phyloP scores from a whole-genome alignment of 2,329 filamentous ascomycete genomes.

The Alternaria dauci region DNA sequence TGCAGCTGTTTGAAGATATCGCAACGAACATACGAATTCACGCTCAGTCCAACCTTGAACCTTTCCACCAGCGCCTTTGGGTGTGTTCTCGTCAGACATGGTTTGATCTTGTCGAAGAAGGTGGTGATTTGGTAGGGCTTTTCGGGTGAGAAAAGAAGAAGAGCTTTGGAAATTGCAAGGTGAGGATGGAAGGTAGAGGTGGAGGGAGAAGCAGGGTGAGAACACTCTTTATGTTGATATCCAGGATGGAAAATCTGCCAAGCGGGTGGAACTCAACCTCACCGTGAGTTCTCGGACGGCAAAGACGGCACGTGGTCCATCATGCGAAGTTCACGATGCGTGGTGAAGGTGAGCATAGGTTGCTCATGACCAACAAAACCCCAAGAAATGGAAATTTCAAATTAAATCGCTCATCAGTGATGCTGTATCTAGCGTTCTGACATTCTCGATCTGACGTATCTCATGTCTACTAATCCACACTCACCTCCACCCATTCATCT shows the following conservation, averaged over 20 bases:
- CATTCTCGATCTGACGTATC: no score
- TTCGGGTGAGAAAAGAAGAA: neutral
- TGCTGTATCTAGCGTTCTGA: no score
- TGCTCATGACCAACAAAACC: no score
- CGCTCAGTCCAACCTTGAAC: neutral
- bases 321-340: neutral
- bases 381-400: no score
- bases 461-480: no score
- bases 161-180: no score
- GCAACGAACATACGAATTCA: neutral
- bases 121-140: no score
- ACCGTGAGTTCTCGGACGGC: neutral
- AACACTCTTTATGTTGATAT: neutral
- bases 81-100: neutral
- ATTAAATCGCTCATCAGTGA: no score
- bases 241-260: neutral
- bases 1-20: neutral
- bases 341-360: neutral
- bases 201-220: neutral
- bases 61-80: neutral
- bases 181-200: no score
- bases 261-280: neutral
- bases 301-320: neutral
- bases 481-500: no score
- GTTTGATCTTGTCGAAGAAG: neutral